Evolutionary conservation across 2,329 filamentous ascomycete genomes (phyloP).

Genomic region (Aspergillus novoparasiticus): DNA sequence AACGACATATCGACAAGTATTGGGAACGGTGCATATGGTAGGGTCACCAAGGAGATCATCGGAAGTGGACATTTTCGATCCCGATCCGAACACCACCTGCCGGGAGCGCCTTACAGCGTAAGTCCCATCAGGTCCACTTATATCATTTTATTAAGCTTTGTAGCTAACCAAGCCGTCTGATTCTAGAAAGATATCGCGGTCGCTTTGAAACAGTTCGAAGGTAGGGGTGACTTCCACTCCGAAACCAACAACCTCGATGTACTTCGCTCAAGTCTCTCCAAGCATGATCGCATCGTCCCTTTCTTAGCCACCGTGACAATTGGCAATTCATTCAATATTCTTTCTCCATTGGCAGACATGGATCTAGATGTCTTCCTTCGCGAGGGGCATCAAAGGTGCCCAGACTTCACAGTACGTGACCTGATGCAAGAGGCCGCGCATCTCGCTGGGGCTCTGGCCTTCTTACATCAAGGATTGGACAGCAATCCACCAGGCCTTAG

Average conservation of each 20-base stretch:
- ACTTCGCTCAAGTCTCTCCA: constrained; percentile 8
- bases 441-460: constrained; percentile 18
- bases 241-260: constrained; percentile 13
- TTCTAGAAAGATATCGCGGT: constrained; percentile 8
- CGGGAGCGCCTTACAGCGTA: not conserved
- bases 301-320: constrained; percentile 14
- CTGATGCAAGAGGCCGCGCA: constrained; percentile 15
- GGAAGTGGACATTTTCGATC: constrained; percentile 8
- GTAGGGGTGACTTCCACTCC: constrained; percentile 9
- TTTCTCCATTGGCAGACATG: constrained; percentile 19
- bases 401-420: constrained; percentile 3
- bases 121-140: not conserved
- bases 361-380: constrained; percentile 21
- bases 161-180: too few species aligned
- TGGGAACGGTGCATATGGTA: constrained; percentile 12
- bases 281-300: constrained; percentile 15
- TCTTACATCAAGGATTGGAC: constrained; percentile 15
- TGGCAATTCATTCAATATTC: constrained; percentile 17
- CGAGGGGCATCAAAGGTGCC: not conserved
- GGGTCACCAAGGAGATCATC: constrained; percentile 14
- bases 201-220: constrained; percentile 15
- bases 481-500: not conserved
- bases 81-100: not conserved
- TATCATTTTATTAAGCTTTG: not conserved
- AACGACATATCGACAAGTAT: not conserved